Conservation (phyloP, 345 rosid genomes). For the Salix brachista region DNA sequence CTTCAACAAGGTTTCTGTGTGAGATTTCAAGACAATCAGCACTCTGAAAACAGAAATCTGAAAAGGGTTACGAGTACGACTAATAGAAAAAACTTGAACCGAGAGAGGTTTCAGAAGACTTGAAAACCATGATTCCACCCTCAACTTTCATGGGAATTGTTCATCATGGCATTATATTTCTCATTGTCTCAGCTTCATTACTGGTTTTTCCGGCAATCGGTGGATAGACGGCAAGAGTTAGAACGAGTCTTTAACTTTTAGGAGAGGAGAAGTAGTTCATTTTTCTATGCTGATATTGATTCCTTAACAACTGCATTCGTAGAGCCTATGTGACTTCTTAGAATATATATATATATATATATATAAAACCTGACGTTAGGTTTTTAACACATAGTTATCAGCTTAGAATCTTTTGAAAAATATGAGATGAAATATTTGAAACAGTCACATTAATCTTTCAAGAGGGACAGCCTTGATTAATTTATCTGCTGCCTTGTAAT, state of each 20-base stretch:
- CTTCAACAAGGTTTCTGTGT: neutral
- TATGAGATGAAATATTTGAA: neutral
- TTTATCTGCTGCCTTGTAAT: neutral
- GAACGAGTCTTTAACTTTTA: neutral
- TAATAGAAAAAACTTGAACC: neutral
- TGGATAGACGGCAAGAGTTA: neutral
- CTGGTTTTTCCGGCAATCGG: conserved; percentile 8
- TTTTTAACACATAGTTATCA: neutral
- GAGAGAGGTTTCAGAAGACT: neutral
- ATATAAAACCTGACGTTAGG: neutral
- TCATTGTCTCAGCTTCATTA: neutral
- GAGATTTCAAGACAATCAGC: conserved; percentile 2
- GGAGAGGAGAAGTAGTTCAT: neutral
- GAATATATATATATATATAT: no score
- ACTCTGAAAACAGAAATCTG: neutral
- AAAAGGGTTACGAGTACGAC: neutral
- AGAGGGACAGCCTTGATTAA: neutral
- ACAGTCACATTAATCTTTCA: neutral
- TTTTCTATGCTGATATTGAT: neutral
- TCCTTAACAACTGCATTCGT: no score
- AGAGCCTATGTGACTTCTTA: no score
- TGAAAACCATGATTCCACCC: neutral
- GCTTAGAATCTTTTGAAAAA: neutral
- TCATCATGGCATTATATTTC: neutral
- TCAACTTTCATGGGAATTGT: neutral